Conservation (phyloP, 306 rosid genomes). For the Quercus rubra region DNA sequence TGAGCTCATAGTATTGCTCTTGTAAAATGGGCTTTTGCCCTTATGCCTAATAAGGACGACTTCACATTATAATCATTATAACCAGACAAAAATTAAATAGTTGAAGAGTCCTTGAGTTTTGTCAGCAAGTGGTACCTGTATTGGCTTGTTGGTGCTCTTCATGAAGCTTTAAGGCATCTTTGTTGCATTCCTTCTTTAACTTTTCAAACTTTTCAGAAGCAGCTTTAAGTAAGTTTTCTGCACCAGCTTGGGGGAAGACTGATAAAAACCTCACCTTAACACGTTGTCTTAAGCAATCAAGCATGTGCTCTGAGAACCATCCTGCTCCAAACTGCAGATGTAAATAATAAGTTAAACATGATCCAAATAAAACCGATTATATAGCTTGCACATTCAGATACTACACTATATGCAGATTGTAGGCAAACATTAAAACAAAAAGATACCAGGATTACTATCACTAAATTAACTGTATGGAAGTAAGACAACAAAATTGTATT, state of each 20-base stretch:
- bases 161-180: conserved; percentile 36
- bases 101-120: neutral
- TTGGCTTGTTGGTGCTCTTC: conserved; percentile 47
- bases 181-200: conserved; percentile 50
- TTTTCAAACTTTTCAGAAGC: conserved; percentile 70
- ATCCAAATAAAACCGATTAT: neutral
- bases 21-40: neutral
- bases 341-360: conserved; percentile 21
- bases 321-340: conserved; percentile 67
- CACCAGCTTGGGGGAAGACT: conserved; percentile 63
- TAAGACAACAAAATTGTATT: neutral
- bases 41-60: neutral
- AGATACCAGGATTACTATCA: neutral
- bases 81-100: neutral
- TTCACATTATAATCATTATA: neutral
- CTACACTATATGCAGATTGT: neutral
- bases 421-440: neutral
- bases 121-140: conserved; percentile 44
- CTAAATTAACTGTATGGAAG: neutral
- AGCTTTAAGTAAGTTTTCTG: conserved; percentile 57
- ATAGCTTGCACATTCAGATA: conserved; percentile 3
- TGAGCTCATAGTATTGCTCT: neutral
- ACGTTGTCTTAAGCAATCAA: conserved; percentile 63
- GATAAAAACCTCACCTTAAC: conserved; percentile 70
- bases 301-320: conserved; percentile 60